Conservation (phyloP, 495 filamentous ascomycete species). For the Pyrenopolyporus hunteri region DNA sequence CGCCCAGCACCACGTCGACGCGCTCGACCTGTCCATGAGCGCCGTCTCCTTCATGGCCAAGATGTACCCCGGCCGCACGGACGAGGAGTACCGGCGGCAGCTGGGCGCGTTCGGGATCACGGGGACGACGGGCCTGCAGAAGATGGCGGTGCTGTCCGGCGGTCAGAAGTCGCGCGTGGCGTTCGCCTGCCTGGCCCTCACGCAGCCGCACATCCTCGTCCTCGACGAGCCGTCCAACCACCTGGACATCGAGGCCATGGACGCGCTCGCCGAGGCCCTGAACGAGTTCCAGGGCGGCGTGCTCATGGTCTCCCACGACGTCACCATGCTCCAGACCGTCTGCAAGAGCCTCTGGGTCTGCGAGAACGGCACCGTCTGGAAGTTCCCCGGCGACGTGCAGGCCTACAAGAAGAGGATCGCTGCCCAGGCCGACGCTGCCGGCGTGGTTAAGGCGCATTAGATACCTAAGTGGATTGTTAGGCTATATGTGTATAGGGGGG, state of each 20-base stretch:
- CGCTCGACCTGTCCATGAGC: constrained; percentile 83
- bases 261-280: constrained; percentile 84
- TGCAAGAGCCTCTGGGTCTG: constrained; percentile 97
- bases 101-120: constrained; percentile 98
- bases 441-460: constrained; percentile 71
- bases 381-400: constrained; percentile 93
- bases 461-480: neutral
- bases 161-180: constrained; percentile 98
- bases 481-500: neutral
- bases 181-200: constrained; percentile 90
- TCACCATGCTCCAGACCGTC: constrained; percentile 97
- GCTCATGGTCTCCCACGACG: constrained; percentile 98
- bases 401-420: constrained; percentile 97
- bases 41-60: constrained; percentile 96
- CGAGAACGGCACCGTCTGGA: constrained; percentile 92
- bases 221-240: constrained; percentile 99
- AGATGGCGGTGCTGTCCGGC: constrained; percentile 92
- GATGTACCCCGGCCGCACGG: constrained; percentile 83
- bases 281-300: constrained; percentile 90
- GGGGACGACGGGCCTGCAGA: constrained; percentile 94
- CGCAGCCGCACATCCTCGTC: constrained; percentile 95
- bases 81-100: constrained; percentile 96
- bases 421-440: constrained; percentile 84
- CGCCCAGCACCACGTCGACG: constrained; percentile 98
- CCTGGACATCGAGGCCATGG: constrained; percentile 99